Base-by-base conservation (phyloP, 768 basidiomycete species). In the Rhodotorula graminis region DNA sequence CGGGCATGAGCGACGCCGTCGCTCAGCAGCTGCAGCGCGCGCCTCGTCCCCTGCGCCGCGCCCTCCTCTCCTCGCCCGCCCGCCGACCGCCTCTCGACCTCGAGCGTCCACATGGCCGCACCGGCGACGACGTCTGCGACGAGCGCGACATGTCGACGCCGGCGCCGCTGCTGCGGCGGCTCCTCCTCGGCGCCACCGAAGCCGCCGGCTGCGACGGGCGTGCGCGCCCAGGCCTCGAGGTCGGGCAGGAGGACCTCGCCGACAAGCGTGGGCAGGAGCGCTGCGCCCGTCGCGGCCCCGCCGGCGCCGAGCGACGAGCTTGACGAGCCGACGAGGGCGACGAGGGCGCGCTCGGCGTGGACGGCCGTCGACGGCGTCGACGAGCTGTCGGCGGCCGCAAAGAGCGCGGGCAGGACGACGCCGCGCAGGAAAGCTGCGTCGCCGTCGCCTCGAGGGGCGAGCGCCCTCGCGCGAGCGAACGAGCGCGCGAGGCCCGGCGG, bases 271-370 rank as follows among this genome's bases (percentile, higher is more conserved):
- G 27, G 23, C 40, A 67, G 52, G 27, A 67, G 59, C 0, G 59
- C 3, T 0, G 15, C 27, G 8, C 1, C 49, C 49, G 49, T 8
- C n/a, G n/a, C n/a, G n/a, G 7, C 49, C 49, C 49, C 18, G 15
- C 49, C 49, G 19, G 52, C 52, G 52, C 10, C 27, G 52, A n/a
- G 49, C 53, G 53, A 61, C n/a, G 16, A 55, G 14, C 12, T 12
- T 3, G 44, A 18, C n/a, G 53, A 42, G 25, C 42, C 64, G 64
- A 71, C 29, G 19, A 56, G 0, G 16, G 29, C 29, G 1, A 59
- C 23, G 40, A 59, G 64, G 21, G 46, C 50, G 27, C 70, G 64
- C 46, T 71, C 64, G 64, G 61, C 25, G 58, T 23, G 29, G 52
- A 7, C 6, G 58, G 42, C 2, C n/a, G 18, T 10, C n/a, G 47